phyloP scores from a whole-genome alignment of 2,329 filamentous ascomycete genomes.

The Zymoseptoria pseudotritici region DNA sequence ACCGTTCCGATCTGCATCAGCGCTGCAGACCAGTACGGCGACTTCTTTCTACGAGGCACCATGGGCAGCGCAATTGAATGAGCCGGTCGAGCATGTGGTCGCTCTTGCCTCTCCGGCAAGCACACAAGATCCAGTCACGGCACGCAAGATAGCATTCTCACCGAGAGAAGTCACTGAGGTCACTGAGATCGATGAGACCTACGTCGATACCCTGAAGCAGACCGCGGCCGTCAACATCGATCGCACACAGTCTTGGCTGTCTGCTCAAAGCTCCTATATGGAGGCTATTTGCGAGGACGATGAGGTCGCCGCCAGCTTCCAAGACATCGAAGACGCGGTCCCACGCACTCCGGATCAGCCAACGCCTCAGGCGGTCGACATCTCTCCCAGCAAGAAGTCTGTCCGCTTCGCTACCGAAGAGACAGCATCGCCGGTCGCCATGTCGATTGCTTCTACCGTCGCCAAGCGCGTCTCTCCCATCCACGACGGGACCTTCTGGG shows the following conservation, averaged over 20 bases:
- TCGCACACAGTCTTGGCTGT: conserved; percentile 78
- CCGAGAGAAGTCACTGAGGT: conserved; percentile 34
- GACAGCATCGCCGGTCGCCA: conserved; percentile 3
- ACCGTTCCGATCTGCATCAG: conserved; percentile 55
- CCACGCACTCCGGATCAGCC: conserved; percentile 25
- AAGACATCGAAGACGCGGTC: conserved; percentile 22
- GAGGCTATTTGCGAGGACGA: conserved; percentile 28
- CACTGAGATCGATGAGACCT: conserved; percentile 57
- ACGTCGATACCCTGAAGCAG: conserved; percentile 64
- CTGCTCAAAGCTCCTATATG: conserved; percentile 67
- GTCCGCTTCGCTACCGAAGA: conserved; percentile 54
- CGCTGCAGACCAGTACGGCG: conserved; percentile 76
- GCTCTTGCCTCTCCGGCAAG: conserved; percentile 41
- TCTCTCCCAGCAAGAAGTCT: conserved; percentile 56
- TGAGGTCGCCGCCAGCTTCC: conserved; percentile 24
- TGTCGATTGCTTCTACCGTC: conserved; percentile 1
- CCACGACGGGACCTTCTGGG: conserved; percentile 62
- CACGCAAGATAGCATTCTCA: conserved; percentile 45
- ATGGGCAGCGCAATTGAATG: conserved; percentile 44
- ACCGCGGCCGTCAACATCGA: conserved; percentile 68
- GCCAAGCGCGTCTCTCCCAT: conserved; percentile 28
- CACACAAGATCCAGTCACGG: conserved; percentile 53
- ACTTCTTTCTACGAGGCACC: conserved; percentile 84
- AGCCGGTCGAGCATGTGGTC: conserved; percentile 59
- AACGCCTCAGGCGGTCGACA: conserved; percentile 14